Conservation (phyloP, 2,329 filamentous ascomycete genomes). For the Neonectria magnoliae region DNA sequence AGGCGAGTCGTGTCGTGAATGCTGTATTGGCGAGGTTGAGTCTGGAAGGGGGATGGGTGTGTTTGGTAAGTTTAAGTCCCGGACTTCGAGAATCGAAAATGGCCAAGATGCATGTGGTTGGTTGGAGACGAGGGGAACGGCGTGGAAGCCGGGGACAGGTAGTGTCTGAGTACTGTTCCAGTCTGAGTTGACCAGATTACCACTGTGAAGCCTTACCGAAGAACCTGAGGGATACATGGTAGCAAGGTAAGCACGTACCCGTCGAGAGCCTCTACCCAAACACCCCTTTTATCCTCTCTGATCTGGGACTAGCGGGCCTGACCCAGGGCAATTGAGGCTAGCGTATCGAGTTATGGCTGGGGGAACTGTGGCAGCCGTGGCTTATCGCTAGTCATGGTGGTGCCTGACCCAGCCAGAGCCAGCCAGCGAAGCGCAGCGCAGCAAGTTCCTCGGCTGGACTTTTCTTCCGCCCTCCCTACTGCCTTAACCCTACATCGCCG, state of each 20-base stretch:
- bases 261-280: background rate
- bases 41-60: constrained; percentile 31
- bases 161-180: constrained; percentile 4
- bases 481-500: constrained; percentile 29
- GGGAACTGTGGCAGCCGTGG: constrained; percentile 9
- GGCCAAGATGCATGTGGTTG: constrained; percentile 32
- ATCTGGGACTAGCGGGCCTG: background rate
- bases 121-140: constrained; percentile 15
- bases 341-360: constrained; percentile 9
- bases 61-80: constrained; percentile 30
- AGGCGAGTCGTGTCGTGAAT: background rate
- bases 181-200: constrained; percentile 16
- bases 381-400: constrained; percentile 3
- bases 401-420: constrained; percentile 4
- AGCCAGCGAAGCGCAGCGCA: no score
- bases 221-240: background rate
- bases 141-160: constrained; percentile 18
- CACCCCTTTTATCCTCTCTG: background rate
- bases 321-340: background rate
- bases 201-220: background rate
- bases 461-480: constrained; percentile 27
- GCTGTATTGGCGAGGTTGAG: background rate
- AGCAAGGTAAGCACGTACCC: background rate
- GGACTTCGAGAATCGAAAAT: constrained; percentile 28
- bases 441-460: constrained; percentile 34